Evolutionary conservation across 1,139 yeast species (phyloP), one percentile per base, ranked within the genome.

Genomic region (Nakaseomyces kungkrabaensis): DNA sequence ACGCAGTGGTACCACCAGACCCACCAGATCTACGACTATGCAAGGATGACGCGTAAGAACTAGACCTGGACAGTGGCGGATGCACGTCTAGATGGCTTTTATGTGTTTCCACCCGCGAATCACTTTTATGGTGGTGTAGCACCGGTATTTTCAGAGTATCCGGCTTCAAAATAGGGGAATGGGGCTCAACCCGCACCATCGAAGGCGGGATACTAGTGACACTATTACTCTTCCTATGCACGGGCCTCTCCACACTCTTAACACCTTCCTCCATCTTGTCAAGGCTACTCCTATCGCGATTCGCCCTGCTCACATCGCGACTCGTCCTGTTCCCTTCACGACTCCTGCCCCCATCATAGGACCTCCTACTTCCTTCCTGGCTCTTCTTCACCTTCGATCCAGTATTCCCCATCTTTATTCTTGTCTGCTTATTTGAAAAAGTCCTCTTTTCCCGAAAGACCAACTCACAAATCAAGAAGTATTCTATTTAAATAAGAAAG

Each of bases 141-240:
- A 36, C 25, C 9, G 25, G 25, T 36, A 6, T 36, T 25, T 36
- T 29, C 9, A 9, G 9, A 29, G 6, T 17, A 6, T 36, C 11
- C n/a, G 38, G 1, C 25, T 13, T 36, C 38, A 83, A 71, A 47
- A 83, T 83, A 3, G 90, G 89, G 26, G 81, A 78, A 57, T 79
- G 82, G 10, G 90, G 89, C 51, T 77, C 82, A 51, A 80, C 71
- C 56, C 77, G 79, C 22, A 75, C 70, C 89, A 82, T 82, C 8
- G 86, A 81, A 9, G 89, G 85, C 3, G 89, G 89, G 50, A 76
- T 36, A 17, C 38, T 36, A 7, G 38, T 55, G 55, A 43, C 55
- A 56, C 51, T 62, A 59, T 17, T 60, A 53, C 46, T 62, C 53
- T 47, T 59, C 54, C 4, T 53, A 53, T 17, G 51, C 45, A 24